Evolutionary conservation across 768 basidiomycete species (phyloP), one percentile per base, ranked within the genome.

Genomic region (Ramaria sp.): DNA sequence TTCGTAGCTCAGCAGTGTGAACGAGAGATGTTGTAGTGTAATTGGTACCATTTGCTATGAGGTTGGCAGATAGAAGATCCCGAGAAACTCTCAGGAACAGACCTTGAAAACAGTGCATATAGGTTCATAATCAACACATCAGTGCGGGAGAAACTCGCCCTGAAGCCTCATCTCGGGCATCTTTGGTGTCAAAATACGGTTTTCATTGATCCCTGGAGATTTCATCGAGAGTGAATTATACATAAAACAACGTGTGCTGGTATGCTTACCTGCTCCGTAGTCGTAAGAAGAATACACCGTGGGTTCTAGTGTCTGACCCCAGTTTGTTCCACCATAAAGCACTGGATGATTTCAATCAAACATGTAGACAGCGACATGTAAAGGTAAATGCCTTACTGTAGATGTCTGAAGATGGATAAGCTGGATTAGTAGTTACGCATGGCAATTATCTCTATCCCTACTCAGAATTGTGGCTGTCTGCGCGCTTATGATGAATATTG

Each of bases 281-380:
- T 83, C 82, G 59, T 83, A 83, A 10, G 78, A 79, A 0, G 76
- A 73, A 59, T 80, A 79, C 50, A 74, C 75, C 1, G 78, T 78
- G 3, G 80, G 79, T 59, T 77, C 72, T 1, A 76, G 65, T 1
- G 78, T 78, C 45, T 76, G 71, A 0, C 80, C 81, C 78, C 78
- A 81, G 48, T 82, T 81, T 1, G 81, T 83, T 27, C 81, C 81
- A 3, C 81, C 81, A 61, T 75, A 78, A 8, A 76, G 62, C 82
- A 83, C 75, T 74, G 41, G 36, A 7, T 41, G 41, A 38, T 59
- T 43, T n/a, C 20, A 7, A 20, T n/a, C n/a, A n/a, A n/a, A n/a
- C n/a, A n/a, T n/a, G n/a, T n/a, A n/a, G n/a, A n/a, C n/a, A n/a
- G n/a, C n/a, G n/a, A n/a, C n/a, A n/a, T n/a, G n/a, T n/a, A n/a